Base-by-base conservation (phyloP, 306 rosid species). In the Cicer bijugum region DNA sequence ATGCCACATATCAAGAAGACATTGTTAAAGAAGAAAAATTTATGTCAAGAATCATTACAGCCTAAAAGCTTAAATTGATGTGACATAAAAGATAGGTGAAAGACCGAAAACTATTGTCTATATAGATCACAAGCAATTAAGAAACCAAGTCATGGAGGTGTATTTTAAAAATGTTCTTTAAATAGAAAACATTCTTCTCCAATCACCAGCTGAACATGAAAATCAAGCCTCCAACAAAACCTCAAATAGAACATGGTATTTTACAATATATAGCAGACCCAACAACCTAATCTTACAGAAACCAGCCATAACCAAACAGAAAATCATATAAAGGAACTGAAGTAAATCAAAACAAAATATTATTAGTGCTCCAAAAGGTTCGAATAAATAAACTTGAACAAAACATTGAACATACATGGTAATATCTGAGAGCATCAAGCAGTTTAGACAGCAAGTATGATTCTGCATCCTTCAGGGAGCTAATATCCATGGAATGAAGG, bases 371-470 rank as follows among this genome's bases (percentile, higher is more conserved):
- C 38, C 43, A 39, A 67, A 42, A 62, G n/a, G 85, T 15, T 65
- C 60, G n/a, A 39, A 33, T 17, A 37, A 85, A 76, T 28, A 71
- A 56, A 66, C 72, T 10, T 7, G 17, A 46, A 43, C 35, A 81
- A 20, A 56, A 51, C 80, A 62, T 3, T 51, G 70, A 69, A 85
- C 96, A 69, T 89, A 94, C 97, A 11, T 71, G 78, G 78, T 82
- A 91, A 78, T 82, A 82, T 89, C 84, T 88, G 80, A 94, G 86
- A 55, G 92, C 87, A 78, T 91, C 91, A 7, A 94, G 86, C 63
- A 94, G 72, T 80, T 87, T 91, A 55, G 91, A 85, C 71, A 83
- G 79, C 45, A 93, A 84, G 83, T 81, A 89, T 62, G 70, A 81
- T 50, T 83, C 89, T 12, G 71, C 73, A 53, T 88, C 92, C 72